phyloP scores from a whole-genome alignment of 768 basidiomycete species.

The Crucibulum laeve region DNA sequence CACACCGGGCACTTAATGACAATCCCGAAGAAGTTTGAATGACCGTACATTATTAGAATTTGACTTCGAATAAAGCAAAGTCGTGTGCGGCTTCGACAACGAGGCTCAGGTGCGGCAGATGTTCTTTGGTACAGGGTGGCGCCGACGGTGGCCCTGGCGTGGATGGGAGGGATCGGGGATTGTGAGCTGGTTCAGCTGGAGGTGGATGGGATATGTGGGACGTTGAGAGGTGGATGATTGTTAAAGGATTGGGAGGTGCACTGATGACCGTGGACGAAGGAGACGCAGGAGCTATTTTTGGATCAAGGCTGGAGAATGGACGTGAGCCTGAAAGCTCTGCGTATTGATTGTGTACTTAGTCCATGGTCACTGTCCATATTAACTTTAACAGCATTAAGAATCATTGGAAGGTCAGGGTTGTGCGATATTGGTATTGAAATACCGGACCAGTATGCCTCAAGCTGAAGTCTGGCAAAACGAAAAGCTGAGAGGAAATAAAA shows the following conservation, averaged over 20 bases:
- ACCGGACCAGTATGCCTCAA: too few species aligned
- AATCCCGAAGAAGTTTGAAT: too few species aligned
- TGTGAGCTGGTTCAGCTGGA: background rate
- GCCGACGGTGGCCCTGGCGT: slow-evolving; percentile 3
- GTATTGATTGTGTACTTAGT: too few species aligned
- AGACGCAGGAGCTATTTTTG: background rate
- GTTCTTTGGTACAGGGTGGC: background rate
- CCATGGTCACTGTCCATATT: too few species aligned
- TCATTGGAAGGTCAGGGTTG: too few species aligned
- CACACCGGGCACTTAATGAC: too few species aligned
- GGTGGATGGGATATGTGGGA: background rate
- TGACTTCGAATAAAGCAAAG: too few species aligned
- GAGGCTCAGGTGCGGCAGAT: background rate
- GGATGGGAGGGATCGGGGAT: background rate
- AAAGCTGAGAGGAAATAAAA: background rate
- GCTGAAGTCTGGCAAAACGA: background rate
- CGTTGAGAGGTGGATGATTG: background rate
- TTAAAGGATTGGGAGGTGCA: background rate
- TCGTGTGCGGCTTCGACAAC: slow-evolving; percentile 4
- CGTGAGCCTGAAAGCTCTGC: too few species aligned
- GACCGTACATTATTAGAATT: too few species aligned
- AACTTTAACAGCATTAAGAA: too few species aligned
- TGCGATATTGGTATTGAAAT: too few species aligned
- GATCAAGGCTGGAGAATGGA: background rate
- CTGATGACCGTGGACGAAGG: background rate